These are phyloP conservation scores for Suillus variegatus DNA, from an alignment of 768 basidiomycete genomes.

Conservation along the genomic window DNA sequence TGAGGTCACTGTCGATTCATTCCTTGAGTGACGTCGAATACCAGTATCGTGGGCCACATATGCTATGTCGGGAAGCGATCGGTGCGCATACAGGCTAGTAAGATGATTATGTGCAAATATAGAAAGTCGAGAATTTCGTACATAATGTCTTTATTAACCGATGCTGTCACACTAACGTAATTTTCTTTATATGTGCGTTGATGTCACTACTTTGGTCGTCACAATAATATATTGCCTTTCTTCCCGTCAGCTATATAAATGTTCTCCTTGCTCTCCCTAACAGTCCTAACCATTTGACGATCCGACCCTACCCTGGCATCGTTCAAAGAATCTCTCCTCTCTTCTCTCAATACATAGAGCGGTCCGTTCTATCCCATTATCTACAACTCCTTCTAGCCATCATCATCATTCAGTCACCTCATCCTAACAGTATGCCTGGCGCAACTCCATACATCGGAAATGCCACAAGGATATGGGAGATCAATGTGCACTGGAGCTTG, in stretches of 20 bases:
- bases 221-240: constrained; percentile 29
- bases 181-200: constrained; percentile 21
- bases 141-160: constrained; percentile 26
- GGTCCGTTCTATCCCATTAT: background rate
- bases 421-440: constrained; percentile 22
- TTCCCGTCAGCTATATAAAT: constrained; percentile 35
- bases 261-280: constrained; percentile 12
- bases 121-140: constrained; percentile 9
- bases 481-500: constrained; percentile 62
- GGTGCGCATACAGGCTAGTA: background rate
- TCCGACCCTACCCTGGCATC: constrained; percentile 12
- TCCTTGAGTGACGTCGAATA: constrained; percentile 4
- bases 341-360: background rate
- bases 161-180: constrained; percentile 25
- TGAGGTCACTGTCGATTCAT: background rate
- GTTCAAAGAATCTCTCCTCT: background rate
- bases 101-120: constrained; percentile 7
- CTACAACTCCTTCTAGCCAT: background rate
- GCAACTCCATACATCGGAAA: constrained; percentile 48
- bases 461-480: constrained; percentile 71
- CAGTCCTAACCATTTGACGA: constrained; percentile 1
- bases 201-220: constrained; percentile 31
- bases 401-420: background rate
- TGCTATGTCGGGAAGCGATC: constrained; percentile 4
- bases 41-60: background rate